Evolutionary conservation across 495 filamentous ascomycete genomes (phyloP).

Genomic region (Antarctomyces pellizariae): DNA sequence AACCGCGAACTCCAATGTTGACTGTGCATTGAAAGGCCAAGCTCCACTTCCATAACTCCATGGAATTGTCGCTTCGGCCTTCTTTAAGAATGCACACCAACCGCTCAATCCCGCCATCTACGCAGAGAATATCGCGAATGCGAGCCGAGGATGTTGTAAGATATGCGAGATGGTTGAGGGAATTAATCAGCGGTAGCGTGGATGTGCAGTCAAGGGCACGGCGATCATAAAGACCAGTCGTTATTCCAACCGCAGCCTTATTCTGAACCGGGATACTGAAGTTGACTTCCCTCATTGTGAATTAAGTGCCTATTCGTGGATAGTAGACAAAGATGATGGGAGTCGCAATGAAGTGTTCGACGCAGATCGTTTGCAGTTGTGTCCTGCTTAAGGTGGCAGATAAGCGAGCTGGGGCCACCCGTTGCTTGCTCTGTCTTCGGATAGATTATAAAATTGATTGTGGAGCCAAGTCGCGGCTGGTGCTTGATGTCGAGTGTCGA

Average conservation of each 20-base stretch:
- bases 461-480: no score
- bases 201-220: constrained; percentile 95
- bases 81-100: constrained; percentile 95
- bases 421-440: no score
- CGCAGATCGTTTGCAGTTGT: no score
- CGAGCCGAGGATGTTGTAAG: constrained; percentile 96
- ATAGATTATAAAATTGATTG: no score
- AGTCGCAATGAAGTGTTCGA: no score
- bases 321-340: no score
- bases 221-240: constrained; percentile 91
- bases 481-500: no score
- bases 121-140: constrained; percentile 89
- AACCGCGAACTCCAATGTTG: constrained; percentile 92
- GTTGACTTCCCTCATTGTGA: constrained; percentile 92
- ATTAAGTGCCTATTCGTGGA: no score
- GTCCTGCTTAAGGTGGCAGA: no score
- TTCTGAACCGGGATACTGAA: constrained; percentile 99
- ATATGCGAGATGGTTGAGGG: constrained; percentile 91
- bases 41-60: constrained; percentile 99
- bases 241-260: constrained; percentile 98
- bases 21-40: constrained; percentile 95
- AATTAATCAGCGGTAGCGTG: constrained; percentile 91
- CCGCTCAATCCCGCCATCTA: constrained; percentile 93
- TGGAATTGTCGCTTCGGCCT: constrained; percentile 85
- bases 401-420: no score